Percentiles rank a stretch among this genome's conserved stretches.
These are phyloP conservation scores for Backusella parvicylindrica DNA, from an alignment of 192 early-diverging fungal species.

Conservation along the genomic window DNA sequence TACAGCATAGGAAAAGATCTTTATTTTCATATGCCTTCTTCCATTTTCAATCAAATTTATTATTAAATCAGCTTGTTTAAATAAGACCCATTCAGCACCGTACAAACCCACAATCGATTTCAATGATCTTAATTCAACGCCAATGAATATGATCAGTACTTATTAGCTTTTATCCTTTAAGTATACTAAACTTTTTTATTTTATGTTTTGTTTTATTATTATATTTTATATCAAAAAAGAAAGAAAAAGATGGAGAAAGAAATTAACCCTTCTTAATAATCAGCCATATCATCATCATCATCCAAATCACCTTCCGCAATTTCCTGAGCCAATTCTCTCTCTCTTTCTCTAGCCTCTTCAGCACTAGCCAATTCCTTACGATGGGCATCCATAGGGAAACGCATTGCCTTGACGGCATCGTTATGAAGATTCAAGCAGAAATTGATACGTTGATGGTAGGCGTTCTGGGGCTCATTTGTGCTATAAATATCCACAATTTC, in stretches of 20 bases:
- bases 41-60: too few relatives aligned
- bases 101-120: too few relatives aligned
- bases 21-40: too few relatives aligned
- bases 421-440: slow-evolving; percentile 98
- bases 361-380: slow-evolving; percentile 80
- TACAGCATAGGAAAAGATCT: too few relatives aligned
- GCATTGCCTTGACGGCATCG: slow-evolving; percentile 96
- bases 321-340: slow-evolving; percentile 89
- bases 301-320: slow-evolving; percentile 85
- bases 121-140: too few relatives aligned
- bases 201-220: neutral
- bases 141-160: too few relatives aligned
- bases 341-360: slow-evolving; percentile 83
- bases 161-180: too few relatives aligned
- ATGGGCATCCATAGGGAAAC: slow-evolving; percentile 87
- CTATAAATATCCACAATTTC: slow-evolving; percentile 95
- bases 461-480: slow-evolving; percentile 93
- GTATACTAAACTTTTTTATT: too few relatives aligned
- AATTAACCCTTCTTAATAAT: slow-evolving; percentile 14
- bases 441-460: slow-evolving; percentile 91
- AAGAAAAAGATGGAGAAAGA: neutral
- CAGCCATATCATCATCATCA: slow-evolving; percentile 73
- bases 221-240: neutral
- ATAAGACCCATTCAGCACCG: too few relatives aligned
- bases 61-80: too few relatives aligned